Evolutionary conservation across 495 filamentous ascomycete species (phyloP).

Genomic region (Haplographium delicatum): DNA sequence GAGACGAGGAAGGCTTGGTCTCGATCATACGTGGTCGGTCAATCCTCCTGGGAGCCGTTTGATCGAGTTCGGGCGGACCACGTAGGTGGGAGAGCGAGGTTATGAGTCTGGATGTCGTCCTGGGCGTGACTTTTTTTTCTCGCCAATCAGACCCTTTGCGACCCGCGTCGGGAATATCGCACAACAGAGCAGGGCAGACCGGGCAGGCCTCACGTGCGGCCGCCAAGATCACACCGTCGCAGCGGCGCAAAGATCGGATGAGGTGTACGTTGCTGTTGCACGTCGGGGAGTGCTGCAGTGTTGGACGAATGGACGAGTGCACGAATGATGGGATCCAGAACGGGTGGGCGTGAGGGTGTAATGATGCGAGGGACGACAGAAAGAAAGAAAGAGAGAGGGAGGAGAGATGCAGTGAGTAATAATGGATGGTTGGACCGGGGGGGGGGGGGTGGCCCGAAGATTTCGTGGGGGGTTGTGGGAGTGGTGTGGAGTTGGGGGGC

Average conservation of each 20-base stretch:
- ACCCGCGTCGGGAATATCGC: background rate
- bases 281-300: no score
- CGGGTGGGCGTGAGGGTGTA: background rate
- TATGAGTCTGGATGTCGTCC: conserved; percentile 11
- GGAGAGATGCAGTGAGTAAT: background rate
- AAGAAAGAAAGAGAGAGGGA: background rate
- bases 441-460: no score
- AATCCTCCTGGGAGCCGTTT: conserved; percentile 13
- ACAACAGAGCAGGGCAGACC: background rate
- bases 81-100: conserved; percentile 15
- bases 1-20: background rate
- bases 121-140: conserved; percentile 15
- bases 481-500: background rate
- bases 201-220: conserved; percentile 4
- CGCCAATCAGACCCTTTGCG: conserved; percentile 13
- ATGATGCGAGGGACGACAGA: background rate
- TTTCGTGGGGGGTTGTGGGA: no score
- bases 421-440: background rate
- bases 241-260: background rate
- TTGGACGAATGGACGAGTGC: conserved; percentile 6
- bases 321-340: background rate
- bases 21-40: conserved; percentile 23
- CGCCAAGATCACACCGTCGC: no score
- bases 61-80: conserved; percentile 16
- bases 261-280: background rate